Percentiles rank a stretch among this genome's conserved stretches.
These are phyloP conservation scores for Komagataella phaffii DNA, from an alignment of 805 yeast genomes.

Conservation along the genomic window DNA sequence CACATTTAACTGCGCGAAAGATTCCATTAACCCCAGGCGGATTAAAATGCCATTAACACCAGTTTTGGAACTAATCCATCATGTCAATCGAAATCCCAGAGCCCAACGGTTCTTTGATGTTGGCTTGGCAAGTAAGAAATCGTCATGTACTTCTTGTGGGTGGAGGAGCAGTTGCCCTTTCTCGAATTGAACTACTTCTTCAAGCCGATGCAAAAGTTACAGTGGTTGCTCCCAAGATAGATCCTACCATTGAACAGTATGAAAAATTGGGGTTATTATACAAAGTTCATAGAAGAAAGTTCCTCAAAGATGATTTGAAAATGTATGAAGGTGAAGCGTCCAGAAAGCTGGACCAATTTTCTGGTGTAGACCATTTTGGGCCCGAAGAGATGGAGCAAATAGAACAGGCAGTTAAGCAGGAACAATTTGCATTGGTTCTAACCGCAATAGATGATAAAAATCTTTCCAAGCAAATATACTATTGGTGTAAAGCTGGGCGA, in stretches of 20 bases:
- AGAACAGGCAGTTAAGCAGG: constrained; percentile 18
- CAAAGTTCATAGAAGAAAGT: constrained; percentile 28
- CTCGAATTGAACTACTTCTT: constrained; percentile 52
- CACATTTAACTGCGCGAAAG: neutral
- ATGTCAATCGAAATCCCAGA: constrained; percentile 9
- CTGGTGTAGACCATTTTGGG: constrained; percentile 8
- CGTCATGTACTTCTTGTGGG: constrained; percentile 64
- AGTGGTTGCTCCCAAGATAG: constrained; percentile 36
- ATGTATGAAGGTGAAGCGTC: constrained; percentile 26
- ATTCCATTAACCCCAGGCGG: neutral
- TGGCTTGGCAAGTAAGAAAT: constrained; percentile 60
- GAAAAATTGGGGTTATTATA: constrained; percentile 26
- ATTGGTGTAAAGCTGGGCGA: constrained; percentile 26
- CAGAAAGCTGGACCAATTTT: constrained; percentile 3
- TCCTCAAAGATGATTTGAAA: constrained; percentile 29
- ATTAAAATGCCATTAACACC: neutral
- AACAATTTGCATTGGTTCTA: constrained; percentile 49
- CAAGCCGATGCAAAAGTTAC: constrained; percentile 62
- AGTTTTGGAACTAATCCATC: neutral
- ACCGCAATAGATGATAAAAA: constrained; percentile 66
- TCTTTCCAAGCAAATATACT: constrained; percentile 42
- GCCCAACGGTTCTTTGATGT: constrained; percentile 41
- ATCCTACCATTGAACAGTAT: constrained; percentile 18
- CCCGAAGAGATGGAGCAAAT: constrained; percentile 18
- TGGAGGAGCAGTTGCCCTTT: constrained; percentile 65